Conservation (phyloP, 768 basidiomycete species). For the Lactarius quietus region DNA sequence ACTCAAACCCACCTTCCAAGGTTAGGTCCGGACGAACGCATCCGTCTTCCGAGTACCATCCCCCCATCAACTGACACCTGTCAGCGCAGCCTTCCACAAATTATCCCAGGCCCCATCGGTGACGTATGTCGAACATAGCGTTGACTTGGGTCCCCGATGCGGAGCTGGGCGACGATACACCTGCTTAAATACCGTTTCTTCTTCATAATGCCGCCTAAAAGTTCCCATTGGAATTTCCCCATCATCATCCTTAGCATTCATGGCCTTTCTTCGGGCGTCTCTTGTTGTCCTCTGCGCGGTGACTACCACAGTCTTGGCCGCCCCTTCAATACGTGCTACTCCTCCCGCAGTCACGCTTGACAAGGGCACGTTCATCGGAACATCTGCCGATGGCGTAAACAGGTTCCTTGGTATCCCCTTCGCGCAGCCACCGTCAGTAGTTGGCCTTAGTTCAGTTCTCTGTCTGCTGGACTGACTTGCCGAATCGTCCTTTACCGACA, state of each 20-base stretch:
- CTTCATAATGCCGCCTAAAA: neutral
- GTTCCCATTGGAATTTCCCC: neutral
- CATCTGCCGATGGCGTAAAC: slow-evolving; percentile 27
- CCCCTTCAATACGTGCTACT: neutral
- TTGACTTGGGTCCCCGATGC: neutral
- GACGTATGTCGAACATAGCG: too few species aligned
- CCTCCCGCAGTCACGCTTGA: slow-evolving; percentile 30
- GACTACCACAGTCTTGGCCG: neutral
- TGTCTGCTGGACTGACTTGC: neutral
- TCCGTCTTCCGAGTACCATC: too few species aligned
- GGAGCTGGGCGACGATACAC: neutral
- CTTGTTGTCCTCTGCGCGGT: neutral
- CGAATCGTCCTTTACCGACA: slow-evolving; percentile 15
- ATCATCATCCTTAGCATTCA: neutral
- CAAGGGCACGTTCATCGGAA: slow-evolving; percentile 32
- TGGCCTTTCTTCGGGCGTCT: neutral
- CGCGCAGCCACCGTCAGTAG: slow-evolving; percentile 37
- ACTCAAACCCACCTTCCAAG: too few species aligned
- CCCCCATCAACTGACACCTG: too few species aligned
- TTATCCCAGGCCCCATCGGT: too few species aligned
- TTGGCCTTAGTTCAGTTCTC: neutral
- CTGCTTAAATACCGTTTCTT: too few species aligned
- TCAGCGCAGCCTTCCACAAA: too few species aligned
- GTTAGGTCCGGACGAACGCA: too few species aligned
- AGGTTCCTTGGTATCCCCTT: slow-evolving; percentile 42